These are phyloP conservation scores for Kwoniella bestiolae DNA, from an alignment of 768 basidiomycete genomes.

Conservation along the genomic window DNA sequence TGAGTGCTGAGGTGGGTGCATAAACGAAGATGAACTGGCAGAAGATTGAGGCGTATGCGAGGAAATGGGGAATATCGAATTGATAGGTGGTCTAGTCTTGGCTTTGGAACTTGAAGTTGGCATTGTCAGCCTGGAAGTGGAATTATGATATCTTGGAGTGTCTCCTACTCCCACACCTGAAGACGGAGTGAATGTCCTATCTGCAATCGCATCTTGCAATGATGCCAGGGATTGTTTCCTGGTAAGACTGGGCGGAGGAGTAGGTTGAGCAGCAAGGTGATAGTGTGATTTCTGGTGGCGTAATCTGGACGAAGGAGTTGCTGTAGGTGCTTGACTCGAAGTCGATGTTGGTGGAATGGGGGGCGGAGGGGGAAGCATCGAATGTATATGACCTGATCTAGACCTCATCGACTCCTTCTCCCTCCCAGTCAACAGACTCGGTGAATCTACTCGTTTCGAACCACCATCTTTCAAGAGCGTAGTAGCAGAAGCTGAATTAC, in stretches of 20 bases:
- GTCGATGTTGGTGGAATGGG: constrained; percentile 6
- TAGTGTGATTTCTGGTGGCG: constrained; percentile 55
- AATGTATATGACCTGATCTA: constrained; percentile 16
- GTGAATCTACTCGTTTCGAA: constrained; percentile 5
- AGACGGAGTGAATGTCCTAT: constrained; percentile 11
- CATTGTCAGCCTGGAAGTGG: constrained; percentile 71
- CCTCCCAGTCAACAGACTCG: constrained; percentile 11
- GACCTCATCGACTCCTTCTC: constrained; percentile 22
- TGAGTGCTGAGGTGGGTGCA: not conserved
- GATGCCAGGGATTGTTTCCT: constrained; percentile 49
- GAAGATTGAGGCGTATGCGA: constrained; percentile 22
- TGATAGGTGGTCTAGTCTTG: constrained; percentile 74
- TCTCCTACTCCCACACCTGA: not conserved
- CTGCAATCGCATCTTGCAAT: constrained; percentile 45
- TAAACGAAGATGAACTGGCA: constrained; percentile 18
- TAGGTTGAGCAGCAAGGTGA: constrained; percentile 29
- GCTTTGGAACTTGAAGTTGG: constrained; percentile 74
- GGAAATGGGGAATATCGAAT: constrained; percentile 71
- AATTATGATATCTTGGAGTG: constrained; percentile 29
- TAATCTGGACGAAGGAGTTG: constrained; percentile 39
- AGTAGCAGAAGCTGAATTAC: constrained; percentile 36
- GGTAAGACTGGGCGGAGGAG: constrained; percentile 36
- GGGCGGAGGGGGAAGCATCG: constrained; percentile 25
- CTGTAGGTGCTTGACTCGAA: not conserved
- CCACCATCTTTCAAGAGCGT: constrained; percentile 10